A percentile compares a stretch with the other conserved stretches of the same genome.
Conservation (phyloP, 345 rosid genomes). For the Ricinus communis region DNA sequence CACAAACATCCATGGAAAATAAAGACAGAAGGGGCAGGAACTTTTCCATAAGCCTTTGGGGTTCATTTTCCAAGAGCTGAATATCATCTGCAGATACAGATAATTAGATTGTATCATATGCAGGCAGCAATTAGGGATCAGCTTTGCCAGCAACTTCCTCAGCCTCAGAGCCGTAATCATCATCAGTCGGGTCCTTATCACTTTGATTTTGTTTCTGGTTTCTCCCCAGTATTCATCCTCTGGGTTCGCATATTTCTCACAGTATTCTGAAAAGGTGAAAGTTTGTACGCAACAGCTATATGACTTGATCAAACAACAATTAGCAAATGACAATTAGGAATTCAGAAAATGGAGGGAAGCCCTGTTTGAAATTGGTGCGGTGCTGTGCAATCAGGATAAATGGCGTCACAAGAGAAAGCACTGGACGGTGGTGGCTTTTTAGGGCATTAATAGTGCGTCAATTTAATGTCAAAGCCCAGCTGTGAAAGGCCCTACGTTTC, state of each 20-base stretch:
- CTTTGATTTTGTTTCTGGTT: slow-evolving; percentile 61
- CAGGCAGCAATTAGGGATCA: slow-evolving; percentile 49
- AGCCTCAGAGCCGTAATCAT: slow-evolving; percentile 61
- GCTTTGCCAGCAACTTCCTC: slow-evolving; percentile 74
- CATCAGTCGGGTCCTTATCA: slow-evolving; percentile 82
- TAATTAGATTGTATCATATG: slow-evolving; percentile 2
- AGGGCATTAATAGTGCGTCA: no score
- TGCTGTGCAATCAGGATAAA: no score
- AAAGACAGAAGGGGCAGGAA: slow-evolving; percentile 27
- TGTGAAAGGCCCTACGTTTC: no score
- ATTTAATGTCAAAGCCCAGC: no score
- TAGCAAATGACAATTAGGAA: no score
- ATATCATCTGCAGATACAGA: slow-evolving; percentile 47
- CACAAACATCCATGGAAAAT: slow-evolving; percentile 38
- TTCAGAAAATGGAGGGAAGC: no score
- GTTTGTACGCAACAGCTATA: background rate
- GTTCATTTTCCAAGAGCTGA: slow-evolving; percentile 34
- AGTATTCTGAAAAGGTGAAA: slow-evolving; percentile 47
- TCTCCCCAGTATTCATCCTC: slow-evolving; percentile 55
- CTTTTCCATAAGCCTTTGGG: slow-evolving; percentile 28
- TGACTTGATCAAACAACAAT: background rate
- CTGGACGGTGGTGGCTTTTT: no score
- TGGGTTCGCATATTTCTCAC: slow-evolving; percentile 81
- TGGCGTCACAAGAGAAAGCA: no score
- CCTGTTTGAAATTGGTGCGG: no score